phyloP scores from a whole-genome alignment of 2,329 filamentous ascomycete species.

The Botrytis porri region DNA sequence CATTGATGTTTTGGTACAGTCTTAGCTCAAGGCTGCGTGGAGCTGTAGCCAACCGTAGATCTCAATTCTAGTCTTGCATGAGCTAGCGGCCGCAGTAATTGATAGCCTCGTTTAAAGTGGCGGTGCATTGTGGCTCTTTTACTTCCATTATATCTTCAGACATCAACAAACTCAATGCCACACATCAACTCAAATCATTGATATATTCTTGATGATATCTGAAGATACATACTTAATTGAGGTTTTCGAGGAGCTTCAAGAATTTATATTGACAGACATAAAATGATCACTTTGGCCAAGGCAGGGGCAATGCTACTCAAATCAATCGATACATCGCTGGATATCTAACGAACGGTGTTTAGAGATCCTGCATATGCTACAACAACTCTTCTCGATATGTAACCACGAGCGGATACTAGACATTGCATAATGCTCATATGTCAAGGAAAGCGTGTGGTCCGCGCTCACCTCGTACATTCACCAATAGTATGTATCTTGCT shows the following conservation, averaged over 20 bases:
- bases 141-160: background rate
- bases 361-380: no score
- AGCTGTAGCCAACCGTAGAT: background rate
- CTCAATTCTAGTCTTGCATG: no score
- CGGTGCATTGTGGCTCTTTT: background rate
- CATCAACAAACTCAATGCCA: background rate
- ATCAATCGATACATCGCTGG: background rate
- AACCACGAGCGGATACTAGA: no score
- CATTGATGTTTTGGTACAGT: background rate
- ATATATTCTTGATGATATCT: background rate
- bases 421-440: background rate
- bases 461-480: background rate
- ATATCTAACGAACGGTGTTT: background rate
- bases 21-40: constrained; percentile 1
- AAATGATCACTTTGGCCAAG: background rate
- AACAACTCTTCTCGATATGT: background rate
- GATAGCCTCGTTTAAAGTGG: background rate
- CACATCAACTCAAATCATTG: no score
- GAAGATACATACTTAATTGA: background rate
- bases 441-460: background rate
- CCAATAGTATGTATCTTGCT: background rate
- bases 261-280: background rate
- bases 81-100: background rate
- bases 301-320: background rate
- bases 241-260: background rate